These are phyloP conservation scores for Canavalia ensiformis DNA, from an alignment of 306 rosid genomes.

Conservation along the genomic window DNA sequence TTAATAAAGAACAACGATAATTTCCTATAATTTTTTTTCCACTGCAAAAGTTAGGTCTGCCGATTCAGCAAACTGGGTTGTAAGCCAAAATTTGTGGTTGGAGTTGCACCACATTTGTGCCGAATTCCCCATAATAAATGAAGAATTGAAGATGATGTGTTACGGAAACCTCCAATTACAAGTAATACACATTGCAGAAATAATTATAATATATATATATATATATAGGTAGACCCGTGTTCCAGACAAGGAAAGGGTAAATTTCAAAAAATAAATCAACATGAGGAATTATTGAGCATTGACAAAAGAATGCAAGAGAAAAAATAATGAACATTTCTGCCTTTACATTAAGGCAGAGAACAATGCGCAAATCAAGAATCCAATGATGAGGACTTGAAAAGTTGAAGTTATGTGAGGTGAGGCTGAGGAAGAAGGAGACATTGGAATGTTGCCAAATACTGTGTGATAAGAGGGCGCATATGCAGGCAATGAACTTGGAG, in stretches of 20 bases:
- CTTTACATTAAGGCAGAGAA: constrained; percentile 46
- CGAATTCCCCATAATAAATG: constrained; percentile 2
- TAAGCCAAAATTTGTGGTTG: constrained; percentile 18
- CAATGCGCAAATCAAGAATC: constrained; percentile 44
- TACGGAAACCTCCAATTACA: constrained; percentile 14
- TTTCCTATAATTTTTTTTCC: background rate
- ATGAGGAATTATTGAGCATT: constrained; percentile 31
- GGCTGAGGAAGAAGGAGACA: constrained; percentile 54
- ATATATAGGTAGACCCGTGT: background rate
- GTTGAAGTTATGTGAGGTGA: constrained; percentile 44
- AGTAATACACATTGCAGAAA: background rate
- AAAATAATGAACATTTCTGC: background rate
- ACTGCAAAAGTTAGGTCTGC: background rate
- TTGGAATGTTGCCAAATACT: constrained; percentile 81
- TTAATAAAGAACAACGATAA: background rate
- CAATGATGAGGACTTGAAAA: constrained; percentile 49
- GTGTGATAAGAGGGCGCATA: constrained; percentile 81
- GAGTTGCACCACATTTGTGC: background rate
- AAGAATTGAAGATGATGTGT: constrained; percentile 14
- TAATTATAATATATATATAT: constrained; percentile 29
- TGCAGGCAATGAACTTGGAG: constrained; percentile 64
- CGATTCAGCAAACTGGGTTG: background rate
- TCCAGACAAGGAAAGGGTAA: constrained; percentile 34
- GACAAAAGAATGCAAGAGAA: constrained; percentile 39
- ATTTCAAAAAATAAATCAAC: background rate